Evolutionary conservation across 805 yeast genomes (phyloP).

Genomic region (Priceomyces haplophilus): DNA sequence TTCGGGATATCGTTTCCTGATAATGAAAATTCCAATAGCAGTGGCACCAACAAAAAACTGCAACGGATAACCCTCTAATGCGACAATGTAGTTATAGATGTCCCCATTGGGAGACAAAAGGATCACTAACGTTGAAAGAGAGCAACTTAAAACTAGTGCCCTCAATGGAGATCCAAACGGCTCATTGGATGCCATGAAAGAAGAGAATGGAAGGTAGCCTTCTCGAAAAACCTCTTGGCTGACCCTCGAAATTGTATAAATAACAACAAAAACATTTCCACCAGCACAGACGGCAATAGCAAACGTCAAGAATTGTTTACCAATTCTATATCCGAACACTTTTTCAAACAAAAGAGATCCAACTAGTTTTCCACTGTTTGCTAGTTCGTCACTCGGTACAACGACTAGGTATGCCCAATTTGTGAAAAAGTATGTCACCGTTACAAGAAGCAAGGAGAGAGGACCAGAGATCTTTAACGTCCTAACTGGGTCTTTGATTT

Average conservation of each 20-base stretch:
- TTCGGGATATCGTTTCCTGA: slow-evolving; percentile 49
- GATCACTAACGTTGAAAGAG: slow-evolving; percentile 39
- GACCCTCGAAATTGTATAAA: slow-evolving; percentile 58
- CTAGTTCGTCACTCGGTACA: slow-evolving; percentile 51
- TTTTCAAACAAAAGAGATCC: slow-evolving; percentile 59
- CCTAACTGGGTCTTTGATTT: slow-evolving; percentile 54
- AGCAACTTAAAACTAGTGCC: slow-evolving; percentile 43
- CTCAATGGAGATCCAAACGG: slow-evolving; percentile 57
- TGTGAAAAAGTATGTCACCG: slow-evolving; percentile 48
- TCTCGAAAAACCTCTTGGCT: slow-evolving; percentile 65
- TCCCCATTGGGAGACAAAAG: slow-evolving; percentile 45
- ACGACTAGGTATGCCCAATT: slow-evolving; percentile 57
- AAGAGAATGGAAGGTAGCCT: slow-evolving; percentile 56
- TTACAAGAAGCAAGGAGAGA: slow-evolving; percentile 44
- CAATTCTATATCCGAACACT: slow-evolving; percentile 51
- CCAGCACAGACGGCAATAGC: slow-evolving; percentile 61
- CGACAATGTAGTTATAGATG: slow-evolving; percentile 49
- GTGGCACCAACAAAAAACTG: slow-evolving; percentile 50
- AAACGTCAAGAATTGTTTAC: slow-evolving; percentile 52
- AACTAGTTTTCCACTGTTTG: slow-evolving; percentile 52
- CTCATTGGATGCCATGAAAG: slow-evolving; percentile 51
- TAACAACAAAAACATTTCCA: slow-evolving; percentile 60
- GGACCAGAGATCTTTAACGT: slow-evolving; percentile 65
- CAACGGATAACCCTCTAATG: slow-evolving; percentile 50
- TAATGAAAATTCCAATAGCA: slow-evolving; percentile 55